phyloP scores from a whole-genome alignment of 2,329 filamentous ascomycete genomes.

The Macroventuria anomochaeta region DNA sequence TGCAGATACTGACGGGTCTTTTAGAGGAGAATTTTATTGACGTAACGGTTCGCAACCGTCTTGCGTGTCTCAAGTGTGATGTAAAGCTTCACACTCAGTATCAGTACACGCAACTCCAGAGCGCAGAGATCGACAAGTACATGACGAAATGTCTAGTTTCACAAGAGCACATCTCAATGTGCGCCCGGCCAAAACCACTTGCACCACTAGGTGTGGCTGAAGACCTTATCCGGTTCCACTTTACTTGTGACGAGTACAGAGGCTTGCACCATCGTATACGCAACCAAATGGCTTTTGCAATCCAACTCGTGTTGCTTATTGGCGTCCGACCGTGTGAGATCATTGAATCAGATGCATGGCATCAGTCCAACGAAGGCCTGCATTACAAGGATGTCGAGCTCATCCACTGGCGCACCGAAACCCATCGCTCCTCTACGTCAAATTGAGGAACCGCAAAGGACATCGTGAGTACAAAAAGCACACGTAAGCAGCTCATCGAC shows the following conservation, averaged over 20 bases:
- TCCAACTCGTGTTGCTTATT: neutral
- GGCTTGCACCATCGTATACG: slow-evolving; percentile 2
- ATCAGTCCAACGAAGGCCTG: neutral
- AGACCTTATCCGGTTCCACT: slow-evolving; percentile 16
- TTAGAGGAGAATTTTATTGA: slow-evolving; percentile 18
- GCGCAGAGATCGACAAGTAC: neutral
- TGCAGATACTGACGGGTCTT: slow-evolving; percentile 2
- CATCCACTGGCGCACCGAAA: neutral
- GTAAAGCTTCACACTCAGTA: slow-evolving; percentile 13
- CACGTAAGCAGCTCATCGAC: neutral
- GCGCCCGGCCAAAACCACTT: slow-evolving; percentile 6
- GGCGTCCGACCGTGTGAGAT: slow-evolving; percentile 1
- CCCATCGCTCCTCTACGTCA: neutral
- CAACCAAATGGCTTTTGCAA: slow-evolving; percentile 12
- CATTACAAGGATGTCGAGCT: slow-evolving; percentile 5
- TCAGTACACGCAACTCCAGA: slow-evolving; percentile 10
- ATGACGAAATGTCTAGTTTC: neutral
- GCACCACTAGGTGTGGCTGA: slow-evolving; percentile 8
- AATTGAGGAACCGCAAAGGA: neutral
- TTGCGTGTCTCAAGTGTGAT: slow-evolving; percentile 12
- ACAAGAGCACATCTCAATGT: neutral
- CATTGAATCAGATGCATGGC: slow-evolving; percentile 2
- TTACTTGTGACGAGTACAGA: slow-evolving; percentile 16
- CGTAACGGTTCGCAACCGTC: slow-evolving; percentile 6
- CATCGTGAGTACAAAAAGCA: slow-evolving; percentile 6